Conservation (phyloP, 2,329 filamentous ascomycete genomes). For the Ascomycota sp. region DNA sequence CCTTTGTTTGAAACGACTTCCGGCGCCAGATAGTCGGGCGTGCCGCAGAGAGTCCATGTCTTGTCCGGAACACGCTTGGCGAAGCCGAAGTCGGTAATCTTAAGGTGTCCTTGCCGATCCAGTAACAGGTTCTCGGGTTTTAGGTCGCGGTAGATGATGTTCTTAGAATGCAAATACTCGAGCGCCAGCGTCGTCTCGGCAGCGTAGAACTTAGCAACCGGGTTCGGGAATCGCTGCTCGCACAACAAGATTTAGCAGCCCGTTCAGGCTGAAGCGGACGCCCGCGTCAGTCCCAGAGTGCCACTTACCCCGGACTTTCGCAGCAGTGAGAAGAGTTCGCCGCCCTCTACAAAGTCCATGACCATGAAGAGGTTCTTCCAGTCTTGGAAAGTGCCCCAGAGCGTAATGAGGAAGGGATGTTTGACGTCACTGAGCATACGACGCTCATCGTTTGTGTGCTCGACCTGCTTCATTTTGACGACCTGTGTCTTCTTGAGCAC, state of each 20-base stretch:
- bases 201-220: conserved; percentile 96
- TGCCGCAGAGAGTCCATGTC: conserved; percentile 95
- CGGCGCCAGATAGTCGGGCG: conserved; percentile 87
- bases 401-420: conserved; percentile 88
- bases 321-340: conserved; percentile 85
- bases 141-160: conserved; percentile 94
- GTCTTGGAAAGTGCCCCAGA: conserved; percentile 98
- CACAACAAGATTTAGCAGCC: not conserved
- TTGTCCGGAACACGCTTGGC: conserved; percentile 96
- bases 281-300: not conserved
- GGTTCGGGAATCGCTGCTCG: conserved; percentile 78
- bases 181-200: conserved; percentile 89
- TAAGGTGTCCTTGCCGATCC: conserved; percentile 80
- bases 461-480: conserved; percentile 99
- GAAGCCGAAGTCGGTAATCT: conserved; percentile 97
- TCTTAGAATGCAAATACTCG: conserved; percentile 80
- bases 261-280: too few species aligned
- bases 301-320: conserved; percentile 65
- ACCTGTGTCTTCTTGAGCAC: conserved; percentile 96
- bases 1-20: conserved; percentile 98
- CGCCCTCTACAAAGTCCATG: conserved; percentile 98
- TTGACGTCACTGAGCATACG: conserved; percentile 91
- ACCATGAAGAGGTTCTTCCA: conserved; percentile 96
- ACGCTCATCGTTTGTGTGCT: conserved; percentile 96
- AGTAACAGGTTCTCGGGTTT: conserved; percentile 88